Base-by-base conservation (phyloP, 148 eudicot genomes). In the Persicaria tinctoria region DNA sequence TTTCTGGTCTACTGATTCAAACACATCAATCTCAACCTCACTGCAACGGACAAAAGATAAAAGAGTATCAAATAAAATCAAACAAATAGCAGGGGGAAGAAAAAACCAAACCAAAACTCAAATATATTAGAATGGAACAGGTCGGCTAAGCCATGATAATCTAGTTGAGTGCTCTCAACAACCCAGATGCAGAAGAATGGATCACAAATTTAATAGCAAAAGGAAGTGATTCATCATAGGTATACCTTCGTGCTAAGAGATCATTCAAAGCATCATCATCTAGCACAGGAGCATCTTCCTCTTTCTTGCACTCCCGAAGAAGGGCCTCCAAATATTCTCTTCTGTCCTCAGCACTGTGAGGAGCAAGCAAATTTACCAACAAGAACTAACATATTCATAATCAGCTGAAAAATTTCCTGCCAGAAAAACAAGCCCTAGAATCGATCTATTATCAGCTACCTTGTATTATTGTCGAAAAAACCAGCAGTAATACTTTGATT, bases 401-500 rank as follows among this genome's bases (percentile, higher is more conserved):
- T 1, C 12, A 51, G 55, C 16, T 51, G 1, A 9, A 50, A 51
- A 50, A 13, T 51, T 47, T 64, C 44, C 12, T 13, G 10, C 55
- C 12, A 51, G 16, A 32, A 32, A 32, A 32, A 1, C 41, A 32
- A 32, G 55, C 13, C 55, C 55, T 11, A 5, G 16, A 23, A 23
- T 23, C 27, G 27, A 51, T 51, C 55, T 51, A 3, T 11, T 51
- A 10, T 51, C 55, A 51, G 55, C 14, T 76, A 89, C 98, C 98
- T 94, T 7, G 98, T 94, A 83, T 94, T 90, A 72, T 94, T 94
- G 82, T 94, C 98, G 82, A 94, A 94, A 79, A 94, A 94, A 0
- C 98, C 98, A 79, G 98, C 98, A 79, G 98, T 94, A 59, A 94
- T 94, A 78, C 98, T 94, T 85, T 94, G 98, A 78, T 94, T 92